Base-by-base conservation (phyloP, 768 basidiomycete genomes). In the Mrakia gelida region DNA sequence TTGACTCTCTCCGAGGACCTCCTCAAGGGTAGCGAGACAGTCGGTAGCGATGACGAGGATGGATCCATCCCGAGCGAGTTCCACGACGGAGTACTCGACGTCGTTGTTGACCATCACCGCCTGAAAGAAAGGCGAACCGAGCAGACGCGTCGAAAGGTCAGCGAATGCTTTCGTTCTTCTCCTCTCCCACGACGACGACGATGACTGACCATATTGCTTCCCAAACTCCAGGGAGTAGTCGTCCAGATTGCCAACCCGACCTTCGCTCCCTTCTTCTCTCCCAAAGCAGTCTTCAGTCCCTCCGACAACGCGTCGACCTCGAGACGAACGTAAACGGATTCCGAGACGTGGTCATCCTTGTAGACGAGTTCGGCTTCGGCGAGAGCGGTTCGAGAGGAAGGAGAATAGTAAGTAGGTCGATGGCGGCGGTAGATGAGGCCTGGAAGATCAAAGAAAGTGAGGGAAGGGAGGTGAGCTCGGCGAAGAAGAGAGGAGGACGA, bases 211-310 rank as follows among this genome's bases (percentile, higher is more conserved):
- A 95, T 94, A 82, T 99, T 98, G 1, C 94, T 93, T 8, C 92
- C 94, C 68, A 98, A 85, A 6, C 94, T 98, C 96, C 96, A 99
- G 1, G 96, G 93, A 0, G 96, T 98, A 5, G 96, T 98, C 3
- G 96, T 98, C 96, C 96, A 99, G 6, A 96, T 92, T 26, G 94
- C 86, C 15, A 97, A 81, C 41, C 87, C 87, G 16, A 91, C 84
- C 2, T 84, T 81, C 26, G 80, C 71, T 0, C 71, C 77, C 23
- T n/a, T 43, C 34, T 70, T 65, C 8, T 23, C 41, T 45, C 16
- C 71, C 76, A 18, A 79, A 18, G 75, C 79, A 13, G 34, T 43
- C 26, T 75, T 61, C 62, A 83, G 81, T 10, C 43, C 79, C 5
- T 78, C 77, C 15, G 77, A 68, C 16, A 84, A 78, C 3, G 34